These are phyloP conservation scores for Phycomyces blakesleeanus DNA, from an alignment of 192 early-diverging fungal species.

Conservation along the genomic window DNA sequence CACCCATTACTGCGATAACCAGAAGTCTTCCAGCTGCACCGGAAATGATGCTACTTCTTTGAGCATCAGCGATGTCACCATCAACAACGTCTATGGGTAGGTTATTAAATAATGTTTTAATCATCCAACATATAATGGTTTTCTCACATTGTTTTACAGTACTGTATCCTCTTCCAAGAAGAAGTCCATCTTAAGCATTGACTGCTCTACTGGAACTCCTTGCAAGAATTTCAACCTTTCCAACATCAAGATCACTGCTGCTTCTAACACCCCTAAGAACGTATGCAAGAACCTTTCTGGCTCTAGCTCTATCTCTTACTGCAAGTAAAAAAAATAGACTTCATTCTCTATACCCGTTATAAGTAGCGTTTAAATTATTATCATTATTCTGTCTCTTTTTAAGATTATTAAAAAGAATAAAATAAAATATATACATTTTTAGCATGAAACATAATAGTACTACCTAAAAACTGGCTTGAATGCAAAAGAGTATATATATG, in stretches of 20 bases:
- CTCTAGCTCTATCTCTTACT: slow-evolving; percentile 16
- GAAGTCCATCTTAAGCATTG: slow-evolving; percentile 9
- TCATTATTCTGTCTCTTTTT: too few relatives aligned
- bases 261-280: slow-evolving; percentile 18
- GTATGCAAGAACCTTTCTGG: slow-evolving; percentile 15
- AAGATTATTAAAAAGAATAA: too few relatives aligned
- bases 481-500: too few relatives aligned
- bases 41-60: slow-evolving; percentile 29
- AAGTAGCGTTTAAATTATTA: too few relatives aligned
- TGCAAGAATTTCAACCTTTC: slow-evolving; percentile 9
- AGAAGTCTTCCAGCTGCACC: slow-evolving; percentile 30
- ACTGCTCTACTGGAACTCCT: slow-evolving; percentile 16
- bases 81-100: slow-evolving; percentile 38
- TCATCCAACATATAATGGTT: too few relatives aligned
- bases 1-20: slow-evolving; percentile 44
- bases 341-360: too few relatives aligned
- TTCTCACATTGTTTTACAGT: background rate
- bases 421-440: too few relatives aligned
- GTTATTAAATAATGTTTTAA: slow-evolving; percentile 3
- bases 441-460: too few relatives aligned
- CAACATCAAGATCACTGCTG: slow-evolving; percentile 14
- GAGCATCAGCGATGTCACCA: slow-evolving; percentile 40
- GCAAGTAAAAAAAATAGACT: background rate
- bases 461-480: too few relatives aligned
- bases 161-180: background rate